These are phyloP conservation scores for Peronospora destructor DNA, from an alignment of 352 stramenopile genomes.

Conservation along the genomic window DNA sequence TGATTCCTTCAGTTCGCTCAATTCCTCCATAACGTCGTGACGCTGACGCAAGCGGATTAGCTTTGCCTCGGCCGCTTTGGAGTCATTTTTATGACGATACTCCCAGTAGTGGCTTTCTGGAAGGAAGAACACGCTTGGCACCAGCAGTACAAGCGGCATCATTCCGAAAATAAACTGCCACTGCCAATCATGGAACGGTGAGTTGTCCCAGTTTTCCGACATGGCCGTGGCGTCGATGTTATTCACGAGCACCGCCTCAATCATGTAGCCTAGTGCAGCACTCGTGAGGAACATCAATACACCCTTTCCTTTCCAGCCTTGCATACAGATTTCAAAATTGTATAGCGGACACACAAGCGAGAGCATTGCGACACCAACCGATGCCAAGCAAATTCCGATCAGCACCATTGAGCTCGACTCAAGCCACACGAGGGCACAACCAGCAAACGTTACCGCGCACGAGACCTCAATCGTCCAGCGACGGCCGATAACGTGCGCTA, in stretches of 20 bases:
- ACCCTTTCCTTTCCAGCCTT: constrained; percentile 81
- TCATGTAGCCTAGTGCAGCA: constrained; percentile 60
- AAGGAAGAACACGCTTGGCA: constrained; percentile 52
- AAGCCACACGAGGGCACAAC: constrained; percentile 61
- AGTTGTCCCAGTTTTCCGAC: constrained; percentile 51
- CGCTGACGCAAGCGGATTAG: constrained; percentile 69
- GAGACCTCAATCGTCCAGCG: constrained; percentile 56
- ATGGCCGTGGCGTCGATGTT: constrained; percentile 70
- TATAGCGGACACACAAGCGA: constrained; percentile 70
- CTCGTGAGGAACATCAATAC: constrained; percentile 80
- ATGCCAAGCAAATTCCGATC: constrained; percentile 59
- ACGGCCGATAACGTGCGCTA: constrained; percentile 59
- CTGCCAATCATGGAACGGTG: constrained; percentile 68
- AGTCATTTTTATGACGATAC: constrained; percentile 52
- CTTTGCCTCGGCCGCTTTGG: constrained; percentile 57
- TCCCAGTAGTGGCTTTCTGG: constrained; percentile 78
- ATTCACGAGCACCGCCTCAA: constrained; percentile 69
- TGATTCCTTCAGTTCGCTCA: constrained; percentile 53
- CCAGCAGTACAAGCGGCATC: constrained; percentile 57
- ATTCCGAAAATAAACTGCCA: constrained; percentile 74
- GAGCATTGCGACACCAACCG: constrained; percentile 69
- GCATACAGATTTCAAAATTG: constrained; percentile 86
- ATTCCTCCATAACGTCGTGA: constrained; percentile 76
- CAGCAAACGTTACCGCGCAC: constrained; percentile 52
- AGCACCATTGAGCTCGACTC: constrained; percentile 60